A percentile compares a stretch with the other conserved stretches of the same genome.
Conservation (phyloP, 164 flowering plant species). For the Brasenia schreberi region DNA sequence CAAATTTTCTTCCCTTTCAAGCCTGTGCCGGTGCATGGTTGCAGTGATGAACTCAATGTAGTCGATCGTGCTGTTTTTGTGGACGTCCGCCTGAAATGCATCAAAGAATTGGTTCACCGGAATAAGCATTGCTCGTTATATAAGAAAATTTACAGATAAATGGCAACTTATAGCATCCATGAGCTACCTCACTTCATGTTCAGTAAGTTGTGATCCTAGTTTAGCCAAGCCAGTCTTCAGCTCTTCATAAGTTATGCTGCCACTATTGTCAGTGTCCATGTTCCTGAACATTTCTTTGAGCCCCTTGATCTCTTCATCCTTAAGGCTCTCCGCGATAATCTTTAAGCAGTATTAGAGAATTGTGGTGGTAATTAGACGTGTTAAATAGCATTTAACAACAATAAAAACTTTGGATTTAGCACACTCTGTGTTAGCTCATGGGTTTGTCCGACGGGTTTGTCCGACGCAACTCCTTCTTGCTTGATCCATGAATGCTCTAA, state of each 20-base stretch:
- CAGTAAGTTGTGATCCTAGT: constrained; percentile 76
- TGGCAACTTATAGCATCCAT: constrained; percentile 74
- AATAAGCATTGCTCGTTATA: neutral
- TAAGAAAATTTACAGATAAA: neutral
- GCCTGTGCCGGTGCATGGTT: constrained; percentile 82
- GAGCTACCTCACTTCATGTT: constrained; percentile 60
- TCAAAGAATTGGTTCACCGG: neutral
- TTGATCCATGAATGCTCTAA: constrained; percentile 88
- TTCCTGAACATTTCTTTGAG: constrained; percentile 76
- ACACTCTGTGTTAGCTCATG: too few relatives aligned
- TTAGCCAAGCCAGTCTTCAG: constrained; percentile 60
- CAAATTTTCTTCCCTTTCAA: constrained; percentile 70
- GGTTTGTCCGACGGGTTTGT: constrained; percentile 71
- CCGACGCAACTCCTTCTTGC: constrained; percentile 57
- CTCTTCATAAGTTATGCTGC: constrained; percentile 74
- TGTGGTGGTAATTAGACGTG: neutral
- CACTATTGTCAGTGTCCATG: constrained; percentile 90
- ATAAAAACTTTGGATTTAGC: too few relatives aligned
- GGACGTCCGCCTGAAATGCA: constrained; percentile 73
- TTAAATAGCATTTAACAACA: too few relatives aligned
- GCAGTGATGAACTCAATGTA: constrained; percentile 80
- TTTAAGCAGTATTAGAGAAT: constrained; percentile 3
- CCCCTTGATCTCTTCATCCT: constrained; percentile 84
- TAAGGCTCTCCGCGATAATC: constrained; percentile 79
- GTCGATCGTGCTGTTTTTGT: constrained; percentile 68